Percentiles rank a stretch among this genome's conserved stretches.
Conservation (phyloP, 2,329 filamentous ascomycete genomes). For the Botrytis elliptica region DNA sequence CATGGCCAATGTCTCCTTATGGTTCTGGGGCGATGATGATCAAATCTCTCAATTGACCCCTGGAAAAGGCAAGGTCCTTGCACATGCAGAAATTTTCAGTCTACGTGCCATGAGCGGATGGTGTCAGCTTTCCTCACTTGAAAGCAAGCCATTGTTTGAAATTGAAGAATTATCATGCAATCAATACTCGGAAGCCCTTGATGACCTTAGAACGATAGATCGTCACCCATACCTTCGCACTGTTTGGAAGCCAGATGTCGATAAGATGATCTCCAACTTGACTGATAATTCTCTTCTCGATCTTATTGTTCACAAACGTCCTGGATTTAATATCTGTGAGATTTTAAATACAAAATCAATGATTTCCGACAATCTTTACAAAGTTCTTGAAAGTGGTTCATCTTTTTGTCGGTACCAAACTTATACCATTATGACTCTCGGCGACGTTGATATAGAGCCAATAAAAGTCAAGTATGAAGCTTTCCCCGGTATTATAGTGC, state of each 20-base stretch:
- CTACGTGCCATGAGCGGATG: background rate
- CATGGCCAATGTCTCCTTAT: conserved; percentile 1
- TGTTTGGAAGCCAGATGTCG: conserved; percentile 18
- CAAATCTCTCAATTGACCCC: background rate
- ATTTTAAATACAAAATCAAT: background rate
- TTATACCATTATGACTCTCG: background rate
- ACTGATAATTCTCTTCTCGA: conserved; percentile 7
- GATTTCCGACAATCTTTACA: conserved; percentile 6
- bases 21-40: background rate
- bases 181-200: conserved; percentile 7
- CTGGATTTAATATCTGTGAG: conserved; percentile 1
- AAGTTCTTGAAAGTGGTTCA: conserved; percentile 7
- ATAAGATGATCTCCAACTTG: background rate
- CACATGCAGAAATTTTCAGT: background rate
- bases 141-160: conserved; percentile 6
- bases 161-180: background rate
- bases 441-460: background rate
- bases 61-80: background rate
- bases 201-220: conserved; percentile 5
- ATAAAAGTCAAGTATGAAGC: background rate
- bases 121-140: conserved; percentile 13
- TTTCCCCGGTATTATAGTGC: background rate
- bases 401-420: conserved; percentile 11
- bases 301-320: conserved; percentile 13
- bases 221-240: conserved; percentile 16